These are phyloP conservation scores for Helichrysum umbraculigerum DNA, from an alignment of 129 eudicot species.

Conservation along the genomic window DNA sequence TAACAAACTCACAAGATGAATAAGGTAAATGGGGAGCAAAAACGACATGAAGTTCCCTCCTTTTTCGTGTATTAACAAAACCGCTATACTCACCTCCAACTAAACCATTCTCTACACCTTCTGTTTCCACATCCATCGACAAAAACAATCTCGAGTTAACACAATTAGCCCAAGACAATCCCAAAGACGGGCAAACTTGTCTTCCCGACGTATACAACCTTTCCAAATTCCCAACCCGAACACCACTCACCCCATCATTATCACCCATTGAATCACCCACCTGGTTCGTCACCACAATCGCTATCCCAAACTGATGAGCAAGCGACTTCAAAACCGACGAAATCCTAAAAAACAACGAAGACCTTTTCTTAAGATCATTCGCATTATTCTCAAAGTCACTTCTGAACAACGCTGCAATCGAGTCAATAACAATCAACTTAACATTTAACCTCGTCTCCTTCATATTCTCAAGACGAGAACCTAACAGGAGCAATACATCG, in stretches of 20 bases:
- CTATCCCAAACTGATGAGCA: slow-evolving; percentile 67
- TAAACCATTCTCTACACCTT: slow-evolving; percentile 31
- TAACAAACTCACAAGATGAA: slow-evolving; percentile 66
- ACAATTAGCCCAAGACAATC: slow-evolving; percentile 94
- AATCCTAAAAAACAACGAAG: slow-evolving; percentile 62
- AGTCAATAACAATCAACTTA: slow-evolving; percentile 73
- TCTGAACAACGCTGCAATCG: slow-evolving; percentile 80
- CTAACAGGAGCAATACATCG: slow-evolving; percentile 63
- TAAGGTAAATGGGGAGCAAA: slow-evolving; percentile 89
- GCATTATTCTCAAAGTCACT: slow-evolving; percentile 67
- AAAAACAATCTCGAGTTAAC: slow-evolving; percentile 74
- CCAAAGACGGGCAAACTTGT: slow-evolving; percentile 77
- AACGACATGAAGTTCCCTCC: slow-evolving; percentile 74
- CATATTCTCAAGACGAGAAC: slow-evolving; percentile 32
- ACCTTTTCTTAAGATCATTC: slow-evolving; percentile 54
- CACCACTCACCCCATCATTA: slow-evolving; percentile 36
- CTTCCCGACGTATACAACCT: slow-evolving; percentile 71
- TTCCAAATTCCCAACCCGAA: slow-evolving; percentile 69
- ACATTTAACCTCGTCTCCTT: slow-evolving; percentile 35
- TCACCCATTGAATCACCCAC: slow-evolving; percentile 71
- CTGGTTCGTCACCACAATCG: slow-evolving; percentile 80
- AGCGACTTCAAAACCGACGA: slow-evolving; percentile 43
- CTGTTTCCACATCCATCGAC: slow-evolving; percentile 50
- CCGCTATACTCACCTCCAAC: slow-evolving; percentile 22
- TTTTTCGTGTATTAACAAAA: slow-evolving; percentile 28